These are phyloP conservation scores for Acacia concinna DNA, from an alignment of 331 rosid species.

Conservation along the genomic window DNA sequence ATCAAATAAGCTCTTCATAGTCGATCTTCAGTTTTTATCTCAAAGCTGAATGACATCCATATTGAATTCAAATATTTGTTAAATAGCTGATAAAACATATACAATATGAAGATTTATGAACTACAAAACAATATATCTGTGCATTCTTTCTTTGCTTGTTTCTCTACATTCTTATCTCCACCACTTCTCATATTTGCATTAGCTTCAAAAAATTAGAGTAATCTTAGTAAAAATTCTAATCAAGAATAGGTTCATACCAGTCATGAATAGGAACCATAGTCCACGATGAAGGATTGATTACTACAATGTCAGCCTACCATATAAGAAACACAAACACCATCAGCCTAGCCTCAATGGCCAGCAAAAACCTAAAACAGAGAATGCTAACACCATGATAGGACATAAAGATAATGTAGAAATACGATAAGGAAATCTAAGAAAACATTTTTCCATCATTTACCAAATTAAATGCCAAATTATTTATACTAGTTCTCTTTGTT, in stretches of 20 bases:
- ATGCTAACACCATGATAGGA: background rate
- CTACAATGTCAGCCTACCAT: conserved; percentile 78
- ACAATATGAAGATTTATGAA: background rate
- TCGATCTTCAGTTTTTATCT: background rate
- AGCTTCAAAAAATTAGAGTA: background rate
- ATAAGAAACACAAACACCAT: conserved; percentile 34
- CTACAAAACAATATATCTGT: background rate
- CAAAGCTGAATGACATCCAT: background rate
- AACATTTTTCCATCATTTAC: background rate
- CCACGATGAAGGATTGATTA: conserved; percentile 74
- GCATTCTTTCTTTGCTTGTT: background rate
- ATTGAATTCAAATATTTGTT: background rate
- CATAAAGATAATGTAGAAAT: background rate
- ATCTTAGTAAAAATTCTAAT: background rate
- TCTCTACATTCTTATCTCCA: background rate
- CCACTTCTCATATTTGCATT: background rate
- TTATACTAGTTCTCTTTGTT: background rate
- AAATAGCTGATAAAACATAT: background rate
- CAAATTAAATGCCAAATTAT: background rate
- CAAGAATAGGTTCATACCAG: conserved; percentile 47
- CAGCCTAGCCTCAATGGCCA: conserved; percentile 33
- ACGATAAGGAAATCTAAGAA: background rate
- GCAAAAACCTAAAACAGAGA: conserved; percentile 4
- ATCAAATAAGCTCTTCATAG: too few relatives aligned
- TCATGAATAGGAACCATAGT: conserved; percentile 82